These are phyloP conservation scores for Luvunga scandens DNA, from an alignment of 345 rosid genomes.

Conservation along the genomic window DNA sequence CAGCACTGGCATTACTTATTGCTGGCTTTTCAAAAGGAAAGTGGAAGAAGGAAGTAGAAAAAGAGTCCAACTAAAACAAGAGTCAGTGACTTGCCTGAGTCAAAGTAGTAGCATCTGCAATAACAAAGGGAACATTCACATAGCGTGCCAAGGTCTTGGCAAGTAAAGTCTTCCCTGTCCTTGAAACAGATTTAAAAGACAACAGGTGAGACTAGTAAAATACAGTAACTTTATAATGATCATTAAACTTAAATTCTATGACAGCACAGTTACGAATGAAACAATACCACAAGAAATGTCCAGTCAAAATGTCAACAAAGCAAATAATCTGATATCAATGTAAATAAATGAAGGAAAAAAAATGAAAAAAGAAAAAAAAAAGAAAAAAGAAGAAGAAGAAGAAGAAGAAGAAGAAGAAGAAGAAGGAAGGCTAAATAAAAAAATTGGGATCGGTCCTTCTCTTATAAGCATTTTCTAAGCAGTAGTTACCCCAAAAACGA, in stretches of 20 bases:
- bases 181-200: conserved; percentile 49
- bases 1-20: background rate
- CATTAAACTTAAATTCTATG: background rate
- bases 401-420: background rate
- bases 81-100: conserved; percentile 71
- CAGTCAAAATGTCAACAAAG: background rate
- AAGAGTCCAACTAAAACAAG: background rate
- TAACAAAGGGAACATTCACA: conserved; percentile 97
- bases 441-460: background rate
- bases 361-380: too few relatives aligned
- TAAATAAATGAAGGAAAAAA: background rate
- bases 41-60: background rate
- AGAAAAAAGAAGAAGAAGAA: background rate
- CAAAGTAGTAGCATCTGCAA: conserved; percentile 95
- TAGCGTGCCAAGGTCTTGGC: conserved; percentile 96
- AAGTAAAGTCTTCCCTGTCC: conserved; percentile 97
- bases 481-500: background rate
- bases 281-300: background rate
- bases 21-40: background rate
- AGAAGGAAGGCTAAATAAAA: too few relatives aligned
- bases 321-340: background rate
- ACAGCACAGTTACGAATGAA: background rate
- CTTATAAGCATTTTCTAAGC: background rate
- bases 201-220: conserved; percentile 36
- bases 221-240: background rate